phyloP scores from a whole-genome alignment of 116 monocot genomes.

The Phalaenopsis hybrid region DNA sequence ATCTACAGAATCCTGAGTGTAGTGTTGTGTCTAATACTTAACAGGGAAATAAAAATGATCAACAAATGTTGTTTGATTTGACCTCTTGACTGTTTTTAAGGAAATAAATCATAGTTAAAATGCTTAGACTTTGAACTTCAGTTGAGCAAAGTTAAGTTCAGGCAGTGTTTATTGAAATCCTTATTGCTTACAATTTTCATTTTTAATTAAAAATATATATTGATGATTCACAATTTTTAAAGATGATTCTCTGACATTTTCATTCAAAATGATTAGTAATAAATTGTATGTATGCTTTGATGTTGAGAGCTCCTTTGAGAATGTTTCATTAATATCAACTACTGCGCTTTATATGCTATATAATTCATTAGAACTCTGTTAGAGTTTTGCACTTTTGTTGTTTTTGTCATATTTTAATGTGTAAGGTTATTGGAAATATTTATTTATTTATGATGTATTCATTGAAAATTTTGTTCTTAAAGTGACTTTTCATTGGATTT shows the following conservation, averaged over 20 bases:
- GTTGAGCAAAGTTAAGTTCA: neutral
- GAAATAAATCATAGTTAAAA: neutral
- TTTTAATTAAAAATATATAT: neutral
- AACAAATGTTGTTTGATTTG: neutral
- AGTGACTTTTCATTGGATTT: neutral
- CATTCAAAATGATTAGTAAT: neutral
- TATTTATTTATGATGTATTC: neutral
- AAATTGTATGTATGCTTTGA: neutral
- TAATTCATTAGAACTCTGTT: neutral
- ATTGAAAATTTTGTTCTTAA: neutral
- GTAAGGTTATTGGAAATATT: neutral
- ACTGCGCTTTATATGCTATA: neutral
- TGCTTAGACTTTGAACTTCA: neutral
- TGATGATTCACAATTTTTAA: too few species aligned
- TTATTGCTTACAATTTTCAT: neutral
- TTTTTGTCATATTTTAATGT: neutral
- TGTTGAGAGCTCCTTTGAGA: neutral
- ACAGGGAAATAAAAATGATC: neutral
- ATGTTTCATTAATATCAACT: too few species aligned
- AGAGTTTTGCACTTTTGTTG: neutral
- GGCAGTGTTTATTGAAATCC: neutral
- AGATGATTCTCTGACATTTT: neutral
- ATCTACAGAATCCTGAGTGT: slow-evolving; percentile 19
- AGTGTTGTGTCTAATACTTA: neutral
- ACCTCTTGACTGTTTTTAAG: neutral